These are phyloP conservation scores for Aspergillus nanangensis DNA, from an alignment of 495 filamentous ascomycete species.

Conservation along the genomic window DNA sequence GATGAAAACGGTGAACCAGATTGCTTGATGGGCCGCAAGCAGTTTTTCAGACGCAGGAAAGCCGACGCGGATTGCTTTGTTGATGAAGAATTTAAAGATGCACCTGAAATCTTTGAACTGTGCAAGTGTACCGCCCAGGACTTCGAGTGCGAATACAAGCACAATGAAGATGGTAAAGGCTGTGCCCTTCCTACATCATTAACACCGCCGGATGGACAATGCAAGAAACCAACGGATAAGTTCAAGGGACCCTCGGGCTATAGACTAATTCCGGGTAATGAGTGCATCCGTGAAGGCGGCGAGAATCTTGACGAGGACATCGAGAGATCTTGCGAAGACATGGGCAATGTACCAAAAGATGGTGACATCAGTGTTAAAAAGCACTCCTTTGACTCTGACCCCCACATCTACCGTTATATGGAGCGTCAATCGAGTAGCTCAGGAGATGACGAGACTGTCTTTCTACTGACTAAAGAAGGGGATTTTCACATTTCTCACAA, in stretches of 20 bases:
- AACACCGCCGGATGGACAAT: slow-evolving; percentile 53
- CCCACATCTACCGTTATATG: slow-evolving; percentile 71
- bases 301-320: slow-evolving; percentile 39
- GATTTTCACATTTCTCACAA: slow-evolving; percentile 70
- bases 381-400: slow-evolving; percentile 52
- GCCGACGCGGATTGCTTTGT: slow-evolving; percentile 85
- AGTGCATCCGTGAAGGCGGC: slow-evolving; percentile 60
- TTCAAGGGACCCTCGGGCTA: slow-evolving; percentile 86
- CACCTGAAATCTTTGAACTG: slow-evolving; percentile 53
- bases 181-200: slow-evolving; percentile 59
- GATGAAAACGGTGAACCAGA: slow-evolving; percentile 75
- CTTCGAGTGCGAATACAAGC: slow-evolving; percentile 92
- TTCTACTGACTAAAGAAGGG: slow-evolving; percentile 64
- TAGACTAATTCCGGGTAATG: slow-evolving; percentile 87
- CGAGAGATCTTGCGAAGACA: slow-evolving; percentile 48
- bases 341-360: slow-evolving; percentile 40
- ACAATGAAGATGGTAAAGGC: slow-evolving; percentile 53
- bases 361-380: slow-evolving; percentile 56
- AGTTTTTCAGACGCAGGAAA: slow-evolving; percentile 77
- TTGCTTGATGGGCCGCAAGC: slow-evolving; percentile 93
- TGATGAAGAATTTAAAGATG: slow-evolving; percentile 76
- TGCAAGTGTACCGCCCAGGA: slow-evolving; percentile 81
- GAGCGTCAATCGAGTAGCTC: slow-evolving; percentile 66
- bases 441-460: slow-evolving; percentile 73
- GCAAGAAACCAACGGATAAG: slow-evolving; percentile 59